These are phyloP conservation scores for Leccinum arenicola DNA, from an alignment of 768 basidiomycete species.

Conservation along the genomic window DNA sequence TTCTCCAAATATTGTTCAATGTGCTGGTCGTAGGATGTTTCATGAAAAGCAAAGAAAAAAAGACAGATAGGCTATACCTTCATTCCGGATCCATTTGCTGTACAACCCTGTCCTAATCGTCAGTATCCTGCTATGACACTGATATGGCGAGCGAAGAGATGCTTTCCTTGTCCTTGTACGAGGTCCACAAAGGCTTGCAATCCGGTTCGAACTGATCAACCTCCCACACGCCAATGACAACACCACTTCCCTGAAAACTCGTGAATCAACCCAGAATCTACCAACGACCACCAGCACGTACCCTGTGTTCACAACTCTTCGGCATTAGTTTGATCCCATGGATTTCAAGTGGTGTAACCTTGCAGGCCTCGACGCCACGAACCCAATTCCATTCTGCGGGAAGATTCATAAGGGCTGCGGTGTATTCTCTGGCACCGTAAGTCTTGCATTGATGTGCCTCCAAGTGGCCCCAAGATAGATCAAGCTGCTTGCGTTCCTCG, in stretches of 20 bases:
- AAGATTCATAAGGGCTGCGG: not conserved
- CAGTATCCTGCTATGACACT: not conserved
- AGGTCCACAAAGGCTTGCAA: not conserved
- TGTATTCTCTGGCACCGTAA: not conserved
- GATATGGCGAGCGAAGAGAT: not conserved
- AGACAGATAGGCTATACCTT: not conserved
- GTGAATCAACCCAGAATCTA: not conserved
- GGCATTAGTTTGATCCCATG: not conserved
- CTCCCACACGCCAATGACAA: not conserved
- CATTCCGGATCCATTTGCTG: not conserved
- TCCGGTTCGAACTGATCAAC: not conserved
- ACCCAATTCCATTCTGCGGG: not conserved
- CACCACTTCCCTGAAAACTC: not conserved
- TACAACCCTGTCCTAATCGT: not conserved
- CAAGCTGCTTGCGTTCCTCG: not conserved
- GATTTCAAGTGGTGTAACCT: not conserved
- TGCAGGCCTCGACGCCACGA: not conserved
- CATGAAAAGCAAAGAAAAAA: not conserved
- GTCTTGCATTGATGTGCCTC: not conserved
- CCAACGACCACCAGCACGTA: not conserved
- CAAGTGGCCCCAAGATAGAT: not conserved
- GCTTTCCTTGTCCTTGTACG: not conserved
- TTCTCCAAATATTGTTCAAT: not conserved
- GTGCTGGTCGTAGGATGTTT: not conserved
- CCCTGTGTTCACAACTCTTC: not conserved